Base-by-base conservation (phyloP, 805 yeast genomes). In the Candida montana region DNA sequence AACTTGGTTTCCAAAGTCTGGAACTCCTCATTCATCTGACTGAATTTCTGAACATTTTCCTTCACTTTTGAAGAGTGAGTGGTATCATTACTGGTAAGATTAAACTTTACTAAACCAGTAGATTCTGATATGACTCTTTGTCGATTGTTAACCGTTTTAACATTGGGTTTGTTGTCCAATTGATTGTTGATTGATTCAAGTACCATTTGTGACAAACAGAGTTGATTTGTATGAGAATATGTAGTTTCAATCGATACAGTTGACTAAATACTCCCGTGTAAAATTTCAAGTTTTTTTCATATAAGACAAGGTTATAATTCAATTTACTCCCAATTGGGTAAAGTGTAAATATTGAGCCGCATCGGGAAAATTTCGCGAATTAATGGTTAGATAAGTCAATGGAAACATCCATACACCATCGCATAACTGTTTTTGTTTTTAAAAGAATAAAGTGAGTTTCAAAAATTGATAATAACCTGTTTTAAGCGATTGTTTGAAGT, bases 21-120 rank as follows among this genome's bases (percentile, higher is more conserved):
- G 37, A 51, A 49, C 35, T 51, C 43, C 24, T 41, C 33, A 29
- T 45, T 53, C 29, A 33, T 5, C 42, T 52, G 31, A 20, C 34
- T 26, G 30, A 42, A 33, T 31, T 45, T 44, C 36, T 47, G 31
- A 33, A 44, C 39, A 41, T 32, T 50, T 32, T 44, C 32, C 42
- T 38, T 20, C 2, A 37, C 42, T 31, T 34, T 24, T 17, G 35
- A 19, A 26, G 24, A 21, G 9, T 21, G 9, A 19, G 20, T 11
- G 48, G 46, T 9, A 13, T 15, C 20, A 20, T 33, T 32, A 20
- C 34, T 19, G n/a, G 29, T 8, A 33, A 55, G 44, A 34, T 53
- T 54, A 45, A 74, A 71, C 47, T 71, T 74, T 15, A 64, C 72
- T 29, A 75, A 53, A 0, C 81, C 81, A 0, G 80, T 75, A 7